Evolutionary conservation across 2,329 filamentous ascomycete species (phyloP), one percentile per base, ranked within the genome.

Genomic region (Xylariomycetidae sp.): DNA sequence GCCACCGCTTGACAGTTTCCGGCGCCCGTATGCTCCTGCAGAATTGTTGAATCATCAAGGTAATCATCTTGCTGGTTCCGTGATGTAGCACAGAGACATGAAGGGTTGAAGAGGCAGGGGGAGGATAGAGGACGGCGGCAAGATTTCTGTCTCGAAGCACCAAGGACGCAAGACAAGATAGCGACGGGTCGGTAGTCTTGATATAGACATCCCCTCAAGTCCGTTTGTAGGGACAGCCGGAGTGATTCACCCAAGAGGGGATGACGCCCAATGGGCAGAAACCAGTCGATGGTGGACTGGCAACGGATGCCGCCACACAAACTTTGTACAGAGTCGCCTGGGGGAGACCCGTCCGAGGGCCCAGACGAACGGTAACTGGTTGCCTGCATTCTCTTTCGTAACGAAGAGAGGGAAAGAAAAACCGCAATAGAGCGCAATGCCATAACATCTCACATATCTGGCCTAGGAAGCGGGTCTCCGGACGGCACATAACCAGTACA

Each of bases 21-120:
- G 47, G 47, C 25, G 41, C 41, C 33, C 40, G 49, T n/a, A 56
- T 30, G 38, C 33, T 37, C 40, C 30, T 42, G 32, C 44, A 51
- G 5, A 57, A 19, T 17, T 50, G 44, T 32, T 49, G 49, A 7
- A 50, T 26, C 28, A 45, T 34, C 16, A 36, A 31, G 19, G 27
- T 42, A 33, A 44, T 45, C 34, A 49, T 49, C 16, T 32, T 27
- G 30, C 27, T 33, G 23, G 32, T 38, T 34, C 23, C 26, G 12
- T 19, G 26, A 18, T 37, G 45, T 39, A 30, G 37, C 33, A 50
- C 41, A 41, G 32, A 29, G 30, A 33, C 16, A 37, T 38, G 37
- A 36, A 36, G 37, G 16, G 25, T 13, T 23, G 16, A 37, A 29
- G 34, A 42, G 30, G 41, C 34, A 50, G 45, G 28, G 33, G 28